These are phyloP conservation scores for Chalaropsis ovoidea DNA, from an alignment of 2,329 filamentous ascomycete genomes.

Conservation along the genomic window DNA sequence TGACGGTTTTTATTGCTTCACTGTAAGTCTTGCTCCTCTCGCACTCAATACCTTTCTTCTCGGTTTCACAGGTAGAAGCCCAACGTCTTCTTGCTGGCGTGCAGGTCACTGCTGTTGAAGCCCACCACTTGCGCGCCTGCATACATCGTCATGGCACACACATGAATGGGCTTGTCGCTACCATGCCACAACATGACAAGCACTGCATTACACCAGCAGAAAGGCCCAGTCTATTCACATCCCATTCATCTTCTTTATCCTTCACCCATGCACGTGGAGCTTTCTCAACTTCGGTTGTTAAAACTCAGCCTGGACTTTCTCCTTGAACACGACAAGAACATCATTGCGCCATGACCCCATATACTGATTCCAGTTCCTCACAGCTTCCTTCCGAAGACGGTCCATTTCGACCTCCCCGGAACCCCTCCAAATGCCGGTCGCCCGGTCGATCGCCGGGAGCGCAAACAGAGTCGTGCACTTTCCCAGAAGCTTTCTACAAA, in stretches of 20 bases:
- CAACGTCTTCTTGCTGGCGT: neutral
- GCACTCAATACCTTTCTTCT: neutral
- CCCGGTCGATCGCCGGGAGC: slow-evolving; percentile 29
- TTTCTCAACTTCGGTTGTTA: neutral
- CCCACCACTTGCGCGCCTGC: neutral
- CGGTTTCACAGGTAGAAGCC: neutral
- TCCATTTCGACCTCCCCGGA: slow-evolving; percentile 67
- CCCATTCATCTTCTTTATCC: no score
- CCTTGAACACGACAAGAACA: neutral
- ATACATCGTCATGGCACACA: neutral
- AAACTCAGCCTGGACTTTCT: neutral
- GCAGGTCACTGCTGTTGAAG: neutral
- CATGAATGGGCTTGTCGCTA: neutral
- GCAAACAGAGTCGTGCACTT: slow-evolving; percentile 29
- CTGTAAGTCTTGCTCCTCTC: slow-evolving; percentile 33
- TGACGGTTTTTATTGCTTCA: slow-evolving; percentile 45
- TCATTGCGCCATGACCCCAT: neutral
- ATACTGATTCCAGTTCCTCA: neutral
- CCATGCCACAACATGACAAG: neutral
- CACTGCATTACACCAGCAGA: no score
- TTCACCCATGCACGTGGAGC: neutral
- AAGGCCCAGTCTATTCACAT: neutral
- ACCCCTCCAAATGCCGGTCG: slow-evolving; percentile 37
- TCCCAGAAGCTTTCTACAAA: slow-evolving; percentile 32
- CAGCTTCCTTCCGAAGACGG: slow-evolving; percentile 85